Conservation (phyloP, 768 basidiomycete genomes). For the Tulasnella sp. region DNA sequence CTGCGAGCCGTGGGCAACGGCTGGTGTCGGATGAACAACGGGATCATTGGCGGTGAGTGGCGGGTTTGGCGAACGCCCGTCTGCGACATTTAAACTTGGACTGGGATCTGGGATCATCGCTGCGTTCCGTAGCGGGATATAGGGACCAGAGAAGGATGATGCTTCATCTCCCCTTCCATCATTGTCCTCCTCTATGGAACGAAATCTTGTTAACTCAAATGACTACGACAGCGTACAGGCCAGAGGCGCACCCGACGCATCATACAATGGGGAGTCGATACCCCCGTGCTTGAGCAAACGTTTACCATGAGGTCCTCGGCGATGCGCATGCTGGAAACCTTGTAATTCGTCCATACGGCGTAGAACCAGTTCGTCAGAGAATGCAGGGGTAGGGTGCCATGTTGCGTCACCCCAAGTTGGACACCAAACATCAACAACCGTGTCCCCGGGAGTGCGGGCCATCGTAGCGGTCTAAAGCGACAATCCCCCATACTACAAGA, state of each 20-base stretch:
- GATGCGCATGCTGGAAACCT: neutral
- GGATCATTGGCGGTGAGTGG: neutral
- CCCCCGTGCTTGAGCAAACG: conserved; percentile 13
- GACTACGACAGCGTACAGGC: neutral
- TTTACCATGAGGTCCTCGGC: neutral
- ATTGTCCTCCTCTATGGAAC: conserved; percentile 19
- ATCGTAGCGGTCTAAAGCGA: too few relatives aligned
- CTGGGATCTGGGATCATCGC: neutral
- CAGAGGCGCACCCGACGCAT: conserved; percentile 15
- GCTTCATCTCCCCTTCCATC: conserved; percentile 19
- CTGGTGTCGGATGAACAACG: neutral
- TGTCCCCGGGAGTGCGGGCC: too few relatives aligned
- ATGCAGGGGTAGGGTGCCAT: neutral
- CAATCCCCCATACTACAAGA: too few relatives aligned
- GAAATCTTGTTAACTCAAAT: neutral
- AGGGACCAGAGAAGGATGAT: neutral
- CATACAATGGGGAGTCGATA: conserved; percentile 20
- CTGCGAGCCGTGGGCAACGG: neutral
- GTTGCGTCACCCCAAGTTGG: neutral
- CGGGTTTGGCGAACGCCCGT: neutral
- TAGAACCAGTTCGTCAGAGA: neutral
- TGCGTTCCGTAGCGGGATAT: neutral
- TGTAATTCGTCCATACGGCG: conserved; percentile 4
- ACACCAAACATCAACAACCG: too few relatives aligned
- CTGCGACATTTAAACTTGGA: conserved; percentile 7